Evolutionary conservation across 2,329 filamentous ascomycete species (phyloP).

Genomic region (Orbilia oligospora): DNA sequence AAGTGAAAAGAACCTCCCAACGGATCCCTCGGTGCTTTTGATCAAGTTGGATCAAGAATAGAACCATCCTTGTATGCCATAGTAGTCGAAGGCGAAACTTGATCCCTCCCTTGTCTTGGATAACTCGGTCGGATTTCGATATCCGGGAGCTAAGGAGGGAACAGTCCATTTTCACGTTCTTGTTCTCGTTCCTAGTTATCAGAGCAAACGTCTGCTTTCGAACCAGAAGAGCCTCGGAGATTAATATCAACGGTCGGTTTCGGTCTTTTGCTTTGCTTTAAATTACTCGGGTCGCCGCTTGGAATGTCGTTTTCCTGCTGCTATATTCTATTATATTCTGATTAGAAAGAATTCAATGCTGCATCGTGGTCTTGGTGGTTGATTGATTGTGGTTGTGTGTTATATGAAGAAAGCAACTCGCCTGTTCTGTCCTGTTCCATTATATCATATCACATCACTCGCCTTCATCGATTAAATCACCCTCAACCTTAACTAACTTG

Average conservation of each 20-base stretch:
- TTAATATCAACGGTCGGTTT: slow-evolving; percentile 21
- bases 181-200: slow-evolving; percentile 15
- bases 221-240: slow-evolving; percentile 54
- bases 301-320: slow-evolving; percentile 32
- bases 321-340: neutral
- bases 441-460: slow-evolving; percentile 7
- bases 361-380: neutral
- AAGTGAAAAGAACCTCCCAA: slow-evolving; percentile 43
- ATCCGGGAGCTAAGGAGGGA: slow-evolving; percentile 40
- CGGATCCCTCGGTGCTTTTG: slow-evolving; percentile 25
- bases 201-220: slow-evolving; percentile 33
- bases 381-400: neutral
- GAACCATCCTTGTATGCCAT: neutral
- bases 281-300: slow-evolving; percentile 41
- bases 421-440: too few relatives aligned
- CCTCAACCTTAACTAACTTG: slow-evolving; percentile 14
- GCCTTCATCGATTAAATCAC: neutral
- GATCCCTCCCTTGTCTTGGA: slow-evolving; percentile 35
- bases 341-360: slow-evolving; percentile 6
- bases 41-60: slow-evolving; percentile 33
- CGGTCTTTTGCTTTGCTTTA: slow-evolving; percentile 26
- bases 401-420: too few relatives aligned
- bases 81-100: slow-evolving; percentile 35
- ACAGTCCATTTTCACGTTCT: slow-evolving; percentile 44
- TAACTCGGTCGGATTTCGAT: slow-evolving; percentile 53